A percentile compares a stretch with the other conserved stretches of the same genome.
Conservation (phyloP, 2,329 filamentous ascomycete genomes). For the Tympanopsis confertula region DNA sequence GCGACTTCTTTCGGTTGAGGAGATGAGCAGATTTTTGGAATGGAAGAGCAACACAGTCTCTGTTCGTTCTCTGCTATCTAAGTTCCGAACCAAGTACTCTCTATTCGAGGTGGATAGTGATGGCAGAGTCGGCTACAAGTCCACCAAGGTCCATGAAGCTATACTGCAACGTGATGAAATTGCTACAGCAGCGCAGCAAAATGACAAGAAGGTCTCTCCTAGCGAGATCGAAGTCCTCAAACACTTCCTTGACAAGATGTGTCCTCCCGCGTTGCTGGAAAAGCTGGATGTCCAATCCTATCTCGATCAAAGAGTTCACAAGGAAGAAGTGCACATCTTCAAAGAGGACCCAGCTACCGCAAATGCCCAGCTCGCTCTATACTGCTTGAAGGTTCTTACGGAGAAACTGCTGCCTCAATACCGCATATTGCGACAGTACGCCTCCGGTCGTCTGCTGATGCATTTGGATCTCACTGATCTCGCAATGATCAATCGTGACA, state of each 20-base stretch:
- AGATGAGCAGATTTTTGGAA: slow-evolving; percentile 16
- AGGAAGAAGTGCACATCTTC: slow-evolving; percentile 15
- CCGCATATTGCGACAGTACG: slow-evolving; percentile 11
- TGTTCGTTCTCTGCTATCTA: not conserved
- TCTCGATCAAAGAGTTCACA: slow-evolving; percentile 15
- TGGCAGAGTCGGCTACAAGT: not conserved
- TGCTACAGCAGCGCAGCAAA: slow-evolving; percentile 7
- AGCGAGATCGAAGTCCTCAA: slow-evolving; percentile 17
- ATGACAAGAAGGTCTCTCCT: too few relatives aligned
- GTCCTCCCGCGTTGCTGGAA: slow-evolving; percentile 16
- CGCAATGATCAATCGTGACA: slow-evolving; percentile 11
- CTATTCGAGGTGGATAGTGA: not conserved
- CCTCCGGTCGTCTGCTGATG: slow-evolving; percentile 13
- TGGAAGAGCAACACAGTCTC: slow-evolving; percentile 3
- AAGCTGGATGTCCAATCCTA: slow-evolving; percentile 20
- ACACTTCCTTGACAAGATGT: slow-evolving; percentile 19
- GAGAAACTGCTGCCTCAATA: slow-evolving; percentile 10
- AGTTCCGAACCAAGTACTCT: slow-evolving; percentile 8
- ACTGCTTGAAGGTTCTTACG: slow-evolving; percentile 14
- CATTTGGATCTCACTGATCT: slow-evolving; percentile 15
- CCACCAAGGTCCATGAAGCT: slow-evolving; percentile 4
- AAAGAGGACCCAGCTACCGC: slow-evolving; percentile 18
- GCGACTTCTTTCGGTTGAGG: slow-evolving; percentile 10
- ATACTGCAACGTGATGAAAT: not conserved
- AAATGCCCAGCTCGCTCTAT: slow-evolving; percentile 13